phyloP scores from a whole-genome alignment of 2,329 filamentous ascomycete species.

The Botrytis cinerea region DNA sequence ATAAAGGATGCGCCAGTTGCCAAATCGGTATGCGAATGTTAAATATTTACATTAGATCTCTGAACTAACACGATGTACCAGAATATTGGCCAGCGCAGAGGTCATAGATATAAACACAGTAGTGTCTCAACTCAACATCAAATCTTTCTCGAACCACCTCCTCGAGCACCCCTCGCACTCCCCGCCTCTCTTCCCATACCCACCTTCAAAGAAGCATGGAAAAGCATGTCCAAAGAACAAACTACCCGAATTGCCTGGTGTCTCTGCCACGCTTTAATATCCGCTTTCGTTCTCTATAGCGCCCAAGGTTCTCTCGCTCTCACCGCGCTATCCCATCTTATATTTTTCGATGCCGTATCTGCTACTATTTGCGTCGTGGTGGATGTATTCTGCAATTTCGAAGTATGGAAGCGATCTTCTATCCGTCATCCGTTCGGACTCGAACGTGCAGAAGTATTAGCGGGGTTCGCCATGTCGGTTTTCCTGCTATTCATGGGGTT shows the following conservation, averaged over 20 bases:
- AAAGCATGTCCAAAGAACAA: slow-evolving; percentile 87
- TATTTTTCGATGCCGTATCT: slow-evolving; percentile 93
- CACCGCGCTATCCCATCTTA: slow-evolving; percentile 87
- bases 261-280: slow-evolving; percentile 80
- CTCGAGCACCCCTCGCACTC: slow-evolving; percentile 80
- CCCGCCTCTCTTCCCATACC: slow-evolving; percentile 91
- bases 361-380: slow-evolving; percentile 89
- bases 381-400: slow-evolving; percentile 93
- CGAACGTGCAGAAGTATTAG: slow-evolving; percentile 88
- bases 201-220: slow-evolving; percentile 82
- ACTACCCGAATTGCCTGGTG: slow-evolving; percentile 85
- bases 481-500: slow-evolving; percentile 97
- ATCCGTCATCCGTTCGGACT: slow-evolving; percentile 93
- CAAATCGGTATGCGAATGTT: slow-evolving; percentile 64
- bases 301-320: slow-evolving; percentile 85
- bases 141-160: slow-evolving; percentile 91
- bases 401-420: slow-evolving; percentile 92
- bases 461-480: slow-evolving; percentile 93
- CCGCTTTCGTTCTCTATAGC: slow-evolving; percentile 81
- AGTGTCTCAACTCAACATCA: slow-evolving; percentile 87
- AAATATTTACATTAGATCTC: neutral
- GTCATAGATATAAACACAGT: slow-evolving; percentile 97
- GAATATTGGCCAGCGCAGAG: slow-evolving; percentile 88
- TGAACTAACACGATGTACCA: slow-evolving; percentile 44
- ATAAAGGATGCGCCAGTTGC: slow-evolving; percentile 70